Evolutionary conservation across 2,329 filamentous ascomycete genomes (phyloP).

Genomic region (Trichophyton rubrum): DNA sequence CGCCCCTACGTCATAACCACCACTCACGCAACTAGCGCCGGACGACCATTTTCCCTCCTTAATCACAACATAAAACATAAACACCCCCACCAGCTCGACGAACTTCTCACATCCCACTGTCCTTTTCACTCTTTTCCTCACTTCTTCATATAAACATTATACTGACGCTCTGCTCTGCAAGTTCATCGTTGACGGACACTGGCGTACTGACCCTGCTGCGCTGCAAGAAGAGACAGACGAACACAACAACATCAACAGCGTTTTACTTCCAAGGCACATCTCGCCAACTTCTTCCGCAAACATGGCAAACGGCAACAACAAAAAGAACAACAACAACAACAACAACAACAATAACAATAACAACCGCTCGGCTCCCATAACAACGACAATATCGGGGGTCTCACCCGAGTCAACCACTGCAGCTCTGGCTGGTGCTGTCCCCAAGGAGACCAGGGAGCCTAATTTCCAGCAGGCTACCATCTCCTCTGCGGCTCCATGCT

Average conservation of each 20-base stretch:
- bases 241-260: conserved; percentile 83
- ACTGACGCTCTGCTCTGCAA: conserved; percentile 25
- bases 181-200: conserved; percentile 92
- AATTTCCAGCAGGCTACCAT: conserved; percentile 34
- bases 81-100: not conserved
- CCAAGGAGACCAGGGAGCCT: conserved; percentile 45
- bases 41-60: not conserved
- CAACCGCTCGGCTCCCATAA: too few relatives aligned
- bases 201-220: conserved; percentile 69
- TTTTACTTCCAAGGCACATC: conserved; percentile 65
- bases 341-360: conserved; percentile 15
- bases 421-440: conserved; percentile 53
- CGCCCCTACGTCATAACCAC: not conserved
- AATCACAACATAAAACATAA: not conserved
- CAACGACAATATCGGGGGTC: conserved; percentile 43
- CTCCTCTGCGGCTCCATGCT: conserved; percentile 54
- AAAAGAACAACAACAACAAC: not conserved
- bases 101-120: too few relatives aligned
- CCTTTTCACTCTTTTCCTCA: too few relatives aligned
- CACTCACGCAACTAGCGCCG: not conserved
- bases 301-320: not conserved
- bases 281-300: conserved; percentile 10
- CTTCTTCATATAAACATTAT: too few relatives aligned
- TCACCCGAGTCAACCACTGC: conserved; percentile 59
- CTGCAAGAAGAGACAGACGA: conserved; percentile 66